Percentiles rank a stretch among this genome's conserved stretches.
phyloP scores from a whole-genome alignment of 352 stramenopile species.

The Globisporangium camurandrum region DNA sequence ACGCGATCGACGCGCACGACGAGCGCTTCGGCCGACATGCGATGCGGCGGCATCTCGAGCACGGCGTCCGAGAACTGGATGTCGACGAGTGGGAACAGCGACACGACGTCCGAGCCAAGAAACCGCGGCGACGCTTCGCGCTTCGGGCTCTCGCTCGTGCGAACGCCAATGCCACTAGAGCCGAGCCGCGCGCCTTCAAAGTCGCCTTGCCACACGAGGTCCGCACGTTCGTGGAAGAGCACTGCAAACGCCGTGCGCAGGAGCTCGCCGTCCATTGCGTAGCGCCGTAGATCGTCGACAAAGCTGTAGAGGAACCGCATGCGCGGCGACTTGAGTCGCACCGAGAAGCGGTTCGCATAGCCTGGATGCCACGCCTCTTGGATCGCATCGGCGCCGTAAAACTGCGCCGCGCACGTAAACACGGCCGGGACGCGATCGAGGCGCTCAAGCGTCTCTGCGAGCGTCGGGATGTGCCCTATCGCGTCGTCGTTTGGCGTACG shows the following conservation, averaged over 20 bases:
- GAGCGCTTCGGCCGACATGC: slow-evolving; percentile 67
- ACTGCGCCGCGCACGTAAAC: slow-evolving; percentile 68
- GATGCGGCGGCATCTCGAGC: slow-evolving; percentile 72
- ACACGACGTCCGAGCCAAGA: slow-evolving; percentile 65
- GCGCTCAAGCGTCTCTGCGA: slow-evolving; percentile 46
- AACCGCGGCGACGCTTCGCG: slow-evolving; percentile 12
- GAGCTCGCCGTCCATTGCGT: slow-evolving; percentile 62
- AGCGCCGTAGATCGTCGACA: slow-evolving; percentile 66
- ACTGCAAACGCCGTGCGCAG: slow-evolving; percentile 51
- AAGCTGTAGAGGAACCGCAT: slow-evolving; percentile 83
- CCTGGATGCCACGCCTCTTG: slow-evolving; percentile 79
- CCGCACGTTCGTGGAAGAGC: slow-evolving; percentile 48
- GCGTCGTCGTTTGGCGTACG: background rate
- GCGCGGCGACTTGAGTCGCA: slow-evolving; percentile 67
- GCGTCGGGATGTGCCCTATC: slow-evolving; percentile 41
- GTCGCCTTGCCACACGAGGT: slow-evolving; percentile 69
- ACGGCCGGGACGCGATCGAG: slow-evolving; percentile 56
- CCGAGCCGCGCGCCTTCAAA: slow-evolving; percentile 43
- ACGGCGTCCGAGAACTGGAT: slow-evolving; percentile 60
- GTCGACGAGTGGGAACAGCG: slow-evolving; percentile 74
- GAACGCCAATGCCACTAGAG: too few species aligned
- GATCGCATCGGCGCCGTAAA: slow-evolving; percentile 69
- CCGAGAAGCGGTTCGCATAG: slow-evolving; percentile 62
- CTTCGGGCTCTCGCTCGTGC: slow-evolving; percentile 7
- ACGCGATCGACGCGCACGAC: slow-evolving; percentile 67